phyloP scores from a whole-genome alignment of 2,329 filamentous ascomycete species.

The Trichoderma sp. region DNA sequence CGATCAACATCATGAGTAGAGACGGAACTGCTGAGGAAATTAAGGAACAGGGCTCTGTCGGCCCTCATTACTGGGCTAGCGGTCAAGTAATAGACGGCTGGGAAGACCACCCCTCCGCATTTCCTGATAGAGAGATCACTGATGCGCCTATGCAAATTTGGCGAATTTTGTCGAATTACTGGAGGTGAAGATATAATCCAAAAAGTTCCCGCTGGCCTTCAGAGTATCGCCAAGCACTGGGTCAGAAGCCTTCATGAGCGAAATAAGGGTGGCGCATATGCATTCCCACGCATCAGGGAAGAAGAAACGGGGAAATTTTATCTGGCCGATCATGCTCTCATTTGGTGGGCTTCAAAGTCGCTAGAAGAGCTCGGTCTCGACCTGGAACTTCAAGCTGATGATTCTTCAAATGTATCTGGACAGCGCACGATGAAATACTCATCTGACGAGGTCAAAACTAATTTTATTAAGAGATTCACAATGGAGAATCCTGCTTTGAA shows the following conservation, averaged over 20 bases:
- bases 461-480: background rate
- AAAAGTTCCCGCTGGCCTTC: accelerated
- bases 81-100: background rate
- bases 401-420: background rate
- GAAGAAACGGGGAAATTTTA: background rate
- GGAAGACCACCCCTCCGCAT: accelerated
- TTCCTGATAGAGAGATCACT: background rate
- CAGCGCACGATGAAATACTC: background rate
- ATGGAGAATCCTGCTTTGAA: background rate
- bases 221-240: background rate
- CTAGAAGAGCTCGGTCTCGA: background rate
- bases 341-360: background rate
- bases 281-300: background rate
- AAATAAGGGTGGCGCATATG: background rate
- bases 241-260: background rate
- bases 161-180: background rate
- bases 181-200: background rate
- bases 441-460: background rate
- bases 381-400: background rate
- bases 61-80: background rate
- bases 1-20: background rate
- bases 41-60: background rate
- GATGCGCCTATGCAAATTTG: background rate
- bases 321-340: background rate
- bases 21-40: background rate